Evolutionary conservation across 495 filamentous ascomycete species (phyloP), one percentile per base, ranked within the genome.

Genomic region (Podospora australis): DNA sequence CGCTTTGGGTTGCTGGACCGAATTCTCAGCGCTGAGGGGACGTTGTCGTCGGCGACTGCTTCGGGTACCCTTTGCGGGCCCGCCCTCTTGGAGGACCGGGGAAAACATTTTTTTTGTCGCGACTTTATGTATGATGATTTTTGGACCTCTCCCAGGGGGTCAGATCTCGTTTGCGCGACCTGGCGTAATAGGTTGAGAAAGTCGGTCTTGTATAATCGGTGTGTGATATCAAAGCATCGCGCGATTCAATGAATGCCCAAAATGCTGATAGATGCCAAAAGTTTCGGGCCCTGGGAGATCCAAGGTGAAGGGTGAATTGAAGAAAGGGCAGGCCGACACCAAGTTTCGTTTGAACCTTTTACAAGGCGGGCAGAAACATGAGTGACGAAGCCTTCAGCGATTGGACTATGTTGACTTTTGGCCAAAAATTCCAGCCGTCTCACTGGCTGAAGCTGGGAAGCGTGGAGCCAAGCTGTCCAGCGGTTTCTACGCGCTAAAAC

Each of bases 31-130:
- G 53, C 78, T 84, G 39, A 72, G 64, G 29, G 81, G 81, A 47
- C 86, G 79, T 60, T 79, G 81, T 44, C 83, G 82, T 50, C 86
- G 70, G 48, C 84, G 77, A 58, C 71, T 68, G 45, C 82, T 71
- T 16, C 68, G 75, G 54, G 75, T 84, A 47, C 78, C 77, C 40
- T 70, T 64, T 43, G 77, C 65, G 5, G 70, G 61, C 50, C 73
- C 63, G 57, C 69, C 67, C 48, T 70, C 65, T 48, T 64, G 58
- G 46, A 69, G 57, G 44, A 76, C 63, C 48, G 80, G 71, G 24
- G 81, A 78, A 61, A 86, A 86, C 83, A 87, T 87, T 56, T 54
- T 59, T 43, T 43, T 19, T 3, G n/a, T 40, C 32, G 32, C 41
- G 52, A 34, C 35, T 13, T 45, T 32, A 49, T 50, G 42, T 43